Evolutionary conservation across 176 grass and related monocot species (phyloP), one percentile per base, ranked within the genome.

Genomic region (Paspalum notatum): DNA sequence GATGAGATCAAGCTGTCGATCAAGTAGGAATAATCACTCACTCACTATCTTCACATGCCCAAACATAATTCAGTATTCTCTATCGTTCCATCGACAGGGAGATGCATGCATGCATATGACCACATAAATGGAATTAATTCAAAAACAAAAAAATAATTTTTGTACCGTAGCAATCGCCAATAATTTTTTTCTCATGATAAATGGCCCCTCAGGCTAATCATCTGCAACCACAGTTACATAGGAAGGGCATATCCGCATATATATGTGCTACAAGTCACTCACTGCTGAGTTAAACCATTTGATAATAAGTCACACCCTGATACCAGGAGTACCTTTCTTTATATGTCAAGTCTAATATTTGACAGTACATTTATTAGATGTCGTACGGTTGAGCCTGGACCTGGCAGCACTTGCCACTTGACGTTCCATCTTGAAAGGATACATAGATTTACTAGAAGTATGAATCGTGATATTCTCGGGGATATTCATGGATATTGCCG

Each of bases 381-480:
- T 32, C 32, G 32, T 32, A 39, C 0, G 8, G 14, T 16, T 27
- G 22, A 71, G 68, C 8, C 15, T 21, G 50, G 6, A 39, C 24
- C 14, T 16, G 18, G 10, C 7, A 38, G 43, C 38, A 51, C 26
- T 52, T 61, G 58, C 12, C 32, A 32, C 32, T 32, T 74, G 71
- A 22, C 51, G 75, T 50, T 48, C 59, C 59, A n/a, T 77, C 75
- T 49, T 5, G 24, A 63, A 77, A 77, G 58, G 75, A 62, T 15
- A 37, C 9, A 6, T 32, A 26, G 22, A 38, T 61, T 4, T 13
- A 48, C 25, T 1, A 50, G 18, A 40, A 39, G 18, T 65, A 12
- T 45, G 41, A 45, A 14, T 39, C 13, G 37, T 21, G 17, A 41
- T 74, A 58, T 21, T 42, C 6, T 22, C 21, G 1, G 37, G 18